These are phyloP conservation scores for Rosa lucieae DNA, from an alignment of 306 rosid species.

Conservation along the genomic window DNA sequence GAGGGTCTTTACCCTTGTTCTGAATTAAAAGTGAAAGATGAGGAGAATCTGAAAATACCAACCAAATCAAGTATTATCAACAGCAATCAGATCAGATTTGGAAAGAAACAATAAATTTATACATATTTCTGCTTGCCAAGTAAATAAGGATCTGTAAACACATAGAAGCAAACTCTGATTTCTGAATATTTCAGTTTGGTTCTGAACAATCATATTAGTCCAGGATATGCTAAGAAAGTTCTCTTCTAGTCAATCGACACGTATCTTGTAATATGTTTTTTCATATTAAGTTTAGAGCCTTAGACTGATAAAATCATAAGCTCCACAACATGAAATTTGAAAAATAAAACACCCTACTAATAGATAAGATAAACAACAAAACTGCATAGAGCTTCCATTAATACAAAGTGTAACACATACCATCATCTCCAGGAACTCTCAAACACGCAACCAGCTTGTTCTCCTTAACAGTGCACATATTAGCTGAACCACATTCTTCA, in stretches of 20 bases:
- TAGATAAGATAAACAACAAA: not conserved
- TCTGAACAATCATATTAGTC: not conserved
- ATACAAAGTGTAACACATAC: conserved; percentile 24
- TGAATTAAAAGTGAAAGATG: conserved; percentile 47
- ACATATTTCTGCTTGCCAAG: not conserved
- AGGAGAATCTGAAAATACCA: conserved; percentile 41
- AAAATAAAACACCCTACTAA: not conserved
- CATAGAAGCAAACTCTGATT: not conserved
- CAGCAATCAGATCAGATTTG: not conserved
- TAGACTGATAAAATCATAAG: not conserved
- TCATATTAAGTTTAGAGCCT: not conserved
- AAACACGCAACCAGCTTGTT: conserved; percentile 46
- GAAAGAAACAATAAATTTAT: not conserved
- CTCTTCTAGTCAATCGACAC: not conserved
- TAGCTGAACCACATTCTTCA: conserved; percentile 50
- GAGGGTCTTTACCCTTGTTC: conserved; percentile 44
- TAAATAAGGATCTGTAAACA: conserved; percentile 2
- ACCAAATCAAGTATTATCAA: not conserved
- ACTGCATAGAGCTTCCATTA: not conserved
- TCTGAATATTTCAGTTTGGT: not conserved
- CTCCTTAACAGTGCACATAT: conserved; percentile 36
- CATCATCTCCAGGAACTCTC: conserved; percentile 54
- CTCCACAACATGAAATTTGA: not conserved
- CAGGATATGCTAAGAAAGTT: not conserved
- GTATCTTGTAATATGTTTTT: not conserved